A percentile compares a stretch with the other conserved stretches of the same genome.
Conservation (phyloP, 2,329 filamentous ascomycete genomes). For the Cordyceps sp. region DNA sequence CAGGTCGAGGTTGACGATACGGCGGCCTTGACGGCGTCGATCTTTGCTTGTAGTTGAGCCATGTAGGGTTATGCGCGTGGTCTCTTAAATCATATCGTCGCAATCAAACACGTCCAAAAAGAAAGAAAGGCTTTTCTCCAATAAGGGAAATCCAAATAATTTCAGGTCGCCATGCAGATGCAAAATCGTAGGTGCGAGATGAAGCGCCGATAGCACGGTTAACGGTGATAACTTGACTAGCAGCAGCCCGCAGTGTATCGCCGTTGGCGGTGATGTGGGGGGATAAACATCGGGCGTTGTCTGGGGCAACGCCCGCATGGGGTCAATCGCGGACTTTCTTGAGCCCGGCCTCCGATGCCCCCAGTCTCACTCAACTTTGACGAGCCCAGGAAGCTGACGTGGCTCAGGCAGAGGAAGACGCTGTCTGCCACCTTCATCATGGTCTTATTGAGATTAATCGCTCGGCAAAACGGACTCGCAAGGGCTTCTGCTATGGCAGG, state of each 20-base stretch:
- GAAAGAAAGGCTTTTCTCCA: constrained; percentile 8
- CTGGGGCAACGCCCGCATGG: constrained; percentile 15
- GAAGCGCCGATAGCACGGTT: neutral
- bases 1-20: constrained; percentile 36
- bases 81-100: constrained; percentile 17
- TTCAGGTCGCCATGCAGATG: constrained; percentile 8
- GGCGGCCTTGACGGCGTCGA: constrained; percentile 35
- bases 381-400: no score
- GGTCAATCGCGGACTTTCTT: neutral
- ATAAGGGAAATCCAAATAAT: constrained; percentile 7
- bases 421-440: neutral
- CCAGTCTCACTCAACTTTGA: neutral
- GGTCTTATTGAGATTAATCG: no score
- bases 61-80: constrained; percentile 15
- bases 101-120: constrained; percentile 4
- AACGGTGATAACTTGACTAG: no score
- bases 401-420: no score
- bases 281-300: constrained; percentile 19
- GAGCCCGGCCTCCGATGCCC: neutral
- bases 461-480: no score
- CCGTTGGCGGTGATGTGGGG: constrained; percentile 1
- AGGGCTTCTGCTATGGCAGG: no score
- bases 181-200: constrained; percentile 5
- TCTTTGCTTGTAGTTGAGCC: constrained; percentile 25
- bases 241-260: neutral